phyloP scores from a whole-genome alignment of 1,284 basidiomycete genomes.

The Golubevia pallescens region DNA sequence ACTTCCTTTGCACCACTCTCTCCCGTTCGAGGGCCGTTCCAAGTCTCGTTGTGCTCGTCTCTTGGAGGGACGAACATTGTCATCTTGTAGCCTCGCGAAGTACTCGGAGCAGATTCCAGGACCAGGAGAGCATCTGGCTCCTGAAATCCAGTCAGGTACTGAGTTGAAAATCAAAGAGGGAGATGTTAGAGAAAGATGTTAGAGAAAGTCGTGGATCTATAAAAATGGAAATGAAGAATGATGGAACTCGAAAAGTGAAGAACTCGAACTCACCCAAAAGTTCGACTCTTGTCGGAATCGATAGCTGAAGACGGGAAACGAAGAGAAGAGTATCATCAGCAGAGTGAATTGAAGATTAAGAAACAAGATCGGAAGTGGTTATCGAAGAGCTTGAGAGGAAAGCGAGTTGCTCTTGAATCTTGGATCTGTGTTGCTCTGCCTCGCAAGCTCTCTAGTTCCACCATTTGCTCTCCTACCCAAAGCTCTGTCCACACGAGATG shows the following conservation, averaged over 20 bases:
- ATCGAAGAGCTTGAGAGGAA: too few species aligned
- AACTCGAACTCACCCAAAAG: conserved; percentile 10
- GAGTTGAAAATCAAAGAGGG: neutral
- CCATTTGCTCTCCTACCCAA: too few species aligned
- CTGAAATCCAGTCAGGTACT: conserved; percentile 88
- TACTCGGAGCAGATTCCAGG: conserved; percentile 43
- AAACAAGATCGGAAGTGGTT: too few species aligned
- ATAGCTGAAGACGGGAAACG: conserved; percentile 71
- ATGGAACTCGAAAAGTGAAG: neutral
- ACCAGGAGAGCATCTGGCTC: conserved; percentile 89
- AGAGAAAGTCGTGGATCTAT: too few species aligned
- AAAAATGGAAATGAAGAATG: neutral
- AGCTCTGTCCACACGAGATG: too few species aligned
- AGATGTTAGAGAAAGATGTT: too few species aligned
- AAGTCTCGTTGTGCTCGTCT: conserved; percentile 80
- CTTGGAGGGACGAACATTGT: conserved; percentile 83
- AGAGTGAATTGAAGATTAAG: conserved; percentile 54
- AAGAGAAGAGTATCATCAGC: conserved; percentile 1
- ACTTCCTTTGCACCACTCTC: conserved; percentile 45
- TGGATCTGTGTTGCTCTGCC: neutral
- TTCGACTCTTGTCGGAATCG: conserved; percentile 79
- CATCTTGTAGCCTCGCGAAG: conserved; percentile 81
- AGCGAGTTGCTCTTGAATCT: neutral
- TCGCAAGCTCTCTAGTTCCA: conserved; percentile 72
- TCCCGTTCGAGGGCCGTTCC: conserved; percentile 80